Conservation (phyloP, 805 yeast genomes). For the Candida loeiensis region DNA sequence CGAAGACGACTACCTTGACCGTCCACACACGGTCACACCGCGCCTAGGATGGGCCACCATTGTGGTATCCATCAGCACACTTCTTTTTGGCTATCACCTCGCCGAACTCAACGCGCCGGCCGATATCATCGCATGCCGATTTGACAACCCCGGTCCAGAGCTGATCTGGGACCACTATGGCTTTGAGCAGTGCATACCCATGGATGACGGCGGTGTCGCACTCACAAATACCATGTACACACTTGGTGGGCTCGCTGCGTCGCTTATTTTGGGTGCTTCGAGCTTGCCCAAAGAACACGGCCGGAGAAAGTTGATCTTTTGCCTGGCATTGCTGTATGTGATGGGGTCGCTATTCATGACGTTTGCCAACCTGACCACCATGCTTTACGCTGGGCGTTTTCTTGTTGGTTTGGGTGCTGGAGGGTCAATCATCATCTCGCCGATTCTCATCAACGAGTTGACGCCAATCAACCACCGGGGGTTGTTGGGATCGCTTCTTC, state of each 20-base stretch:
- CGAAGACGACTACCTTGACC: constrained; percentile 9
- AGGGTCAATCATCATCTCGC: constrained; percentile 37
- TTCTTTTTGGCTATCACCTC: constrained; percentile 40
- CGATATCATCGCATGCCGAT: constrained; percentile 25
- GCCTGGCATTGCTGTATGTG: constrained; percentile 12
- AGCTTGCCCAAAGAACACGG: constrained; percentile 23
- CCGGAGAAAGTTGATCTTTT: constrained; percentile 20
- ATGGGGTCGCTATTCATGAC: constrained; percentile 30
- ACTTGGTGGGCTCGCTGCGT: constrained; percentile 34
- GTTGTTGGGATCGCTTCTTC: constrained; percentile 38
- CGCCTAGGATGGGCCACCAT: constrained; percentile 35
- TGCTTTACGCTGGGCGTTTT: constrained; percentile 30
- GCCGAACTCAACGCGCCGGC: constrained; percentile 37
- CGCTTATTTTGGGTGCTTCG: constrained; percentile 27
- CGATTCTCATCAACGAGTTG: constrained; percentile 38
- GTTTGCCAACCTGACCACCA: constrained; percentile 16
- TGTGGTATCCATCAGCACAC: constrained; percentile 32
- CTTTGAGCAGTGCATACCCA: constrained; percentile 28
- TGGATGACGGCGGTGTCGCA: constrained; percentile 20
- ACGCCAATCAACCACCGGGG: constrained; percentile 41
- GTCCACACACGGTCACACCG: constrained; percentile 25
- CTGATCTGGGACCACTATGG: constrained; percentile 26
- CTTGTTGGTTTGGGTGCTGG: constrained; percentile 39
- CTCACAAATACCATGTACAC: constrained; percentile 33
- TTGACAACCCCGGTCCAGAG: constrained; percentile 18